These are phyloP conservation scores for Mycotypha africana DNA, from an alignment of 371 early-diverging fungal genomes.

Conservation along the genomic window DNA sequence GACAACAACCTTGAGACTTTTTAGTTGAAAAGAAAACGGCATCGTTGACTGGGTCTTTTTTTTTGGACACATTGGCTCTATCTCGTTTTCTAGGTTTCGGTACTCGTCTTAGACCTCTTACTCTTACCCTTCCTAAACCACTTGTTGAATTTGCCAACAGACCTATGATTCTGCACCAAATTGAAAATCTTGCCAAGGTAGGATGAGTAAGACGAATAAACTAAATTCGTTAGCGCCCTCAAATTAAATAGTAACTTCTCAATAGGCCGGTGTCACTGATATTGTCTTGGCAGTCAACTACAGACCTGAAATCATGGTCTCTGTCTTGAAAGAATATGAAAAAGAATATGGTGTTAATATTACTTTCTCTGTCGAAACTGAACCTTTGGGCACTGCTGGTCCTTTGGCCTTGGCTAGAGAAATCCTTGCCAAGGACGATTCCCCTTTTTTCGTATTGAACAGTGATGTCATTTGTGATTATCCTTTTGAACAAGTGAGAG, in stretches of 20 bases:
- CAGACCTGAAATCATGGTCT: constrained; percentile 94
- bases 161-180: constrained; percentile 99
- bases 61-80: not conserved
- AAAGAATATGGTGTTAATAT: constrained; percentile 89
- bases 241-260: too few species aligned
- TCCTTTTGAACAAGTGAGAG: constrained; percentile 89
- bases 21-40: too few species aligned
- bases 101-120: constrained; percentile 98
- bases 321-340: constrained; percentile 85
- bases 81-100: constrained; percentile 79
- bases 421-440: constrained; percentile 87
- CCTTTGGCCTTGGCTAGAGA: constrained; percentile 95
- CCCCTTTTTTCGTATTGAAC: constrained; percentile 99
- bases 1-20: not conserved
- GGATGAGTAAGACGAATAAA: constrained; percentile 1
- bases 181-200: constrained; percentile 96
- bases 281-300: constrained; percentile 99
- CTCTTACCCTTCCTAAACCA: constrained; percentile 98
- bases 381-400: constrained; percentile 97
- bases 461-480: constrained; percentile 99
- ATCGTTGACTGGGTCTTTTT: too few species aligned
- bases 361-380: constrained; percentile 96
- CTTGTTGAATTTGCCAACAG: constrained; percentile 99
- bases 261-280: constrained; percentile 94
- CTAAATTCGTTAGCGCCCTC: not conserved